Conservation (phyloP, 1,139 yeast genomes). For the Kodamaea sp. region DNA sequence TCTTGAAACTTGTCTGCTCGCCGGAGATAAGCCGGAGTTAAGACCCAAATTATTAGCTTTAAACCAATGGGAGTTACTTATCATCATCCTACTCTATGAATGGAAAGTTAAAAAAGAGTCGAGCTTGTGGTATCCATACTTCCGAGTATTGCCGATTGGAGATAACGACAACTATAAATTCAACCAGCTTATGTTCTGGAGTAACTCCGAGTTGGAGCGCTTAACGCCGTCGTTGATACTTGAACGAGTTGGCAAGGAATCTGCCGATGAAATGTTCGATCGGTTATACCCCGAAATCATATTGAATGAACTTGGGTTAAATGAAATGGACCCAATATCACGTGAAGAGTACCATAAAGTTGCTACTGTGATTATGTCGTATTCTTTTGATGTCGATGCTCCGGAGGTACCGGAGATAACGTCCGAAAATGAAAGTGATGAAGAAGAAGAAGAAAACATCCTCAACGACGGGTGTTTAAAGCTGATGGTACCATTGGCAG, state of each 20-base stretch:
- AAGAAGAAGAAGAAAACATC: conserved; percentile 10
- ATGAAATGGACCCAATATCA: conserved; percentile 32
- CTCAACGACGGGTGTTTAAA: conserved; percentile 51
- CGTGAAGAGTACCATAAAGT: conserved; percentile 61
- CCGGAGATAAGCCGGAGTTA: conserved; percentile 28
- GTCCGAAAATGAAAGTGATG: conserved; percentile 12
- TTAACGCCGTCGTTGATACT: conserved; percentile 70
- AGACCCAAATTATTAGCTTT: conserved; percentile 37
- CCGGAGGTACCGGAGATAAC: conserved; percentile 11
- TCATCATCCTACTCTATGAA: conserved; percentile 65
- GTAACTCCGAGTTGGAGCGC: conserved; percentile 42
- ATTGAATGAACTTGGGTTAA: conserved; percentile 20
- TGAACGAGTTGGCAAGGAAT: conserved; percentile 65
- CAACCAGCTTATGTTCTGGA: conserved; percentile 81
- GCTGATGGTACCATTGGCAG: conserved; percentile 93
- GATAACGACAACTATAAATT: conserved; percentile 36
- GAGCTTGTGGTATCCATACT: conserved; percentile 68
- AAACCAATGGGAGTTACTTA: conserved; percentile 76
- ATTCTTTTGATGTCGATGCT: conserved; percentile 38
- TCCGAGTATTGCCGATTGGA: conserved; percentile 60
- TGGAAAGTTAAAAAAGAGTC: conserved; percentile 32
- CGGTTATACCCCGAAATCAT: conserved; percentile 26
- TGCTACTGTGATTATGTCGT: conserved; percentile 57
- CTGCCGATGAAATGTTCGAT: conserved; percentile 59
- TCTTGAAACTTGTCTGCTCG: conserved; percentile 51